Conservation (phyloP, 176 grass and related monocot species). For the Zoysia japonica region DNA sequence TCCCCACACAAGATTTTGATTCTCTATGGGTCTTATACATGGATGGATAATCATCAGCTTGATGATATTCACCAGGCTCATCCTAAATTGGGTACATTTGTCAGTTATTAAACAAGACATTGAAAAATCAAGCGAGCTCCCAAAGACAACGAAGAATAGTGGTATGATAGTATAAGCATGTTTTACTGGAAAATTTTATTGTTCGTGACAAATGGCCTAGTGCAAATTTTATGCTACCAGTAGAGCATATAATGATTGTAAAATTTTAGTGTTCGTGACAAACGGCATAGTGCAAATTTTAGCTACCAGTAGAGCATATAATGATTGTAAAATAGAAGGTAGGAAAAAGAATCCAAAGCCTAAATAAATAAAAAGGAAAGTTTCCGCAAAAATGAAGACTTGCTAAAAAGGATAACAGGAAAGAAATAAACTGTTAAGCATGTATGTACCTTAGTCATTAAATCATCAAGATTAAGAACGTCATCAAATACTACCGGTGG, state of each 20-base stretch:
- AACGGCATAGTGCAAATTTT: no score
- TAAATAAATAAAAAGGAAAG: not conserved
- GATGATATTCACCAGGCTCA: conserved; percentile 20
- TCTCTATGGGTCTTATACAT: not conserved
- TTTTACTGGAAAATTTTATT: not conserved
- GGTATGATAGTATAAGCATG: not conserved
- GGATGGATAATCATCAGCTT: conserved; percentile 32
- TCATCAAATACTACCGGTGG: conserved; percentile 25
- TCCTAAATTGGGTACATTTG: conserved; percentile 33
- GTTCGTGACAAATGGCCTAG: not conserved
- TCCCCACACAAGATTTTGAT: conserved; percentile 28
- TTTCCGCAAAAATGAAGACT: not conserved
- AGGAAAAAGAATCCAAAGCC: no score
- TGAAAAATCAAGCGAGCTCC: conserved; percentile 20
- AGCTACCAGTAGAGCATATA: no score
- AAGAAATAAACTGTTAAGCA: not conserved
- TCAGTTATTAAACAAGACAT: conserved; percentile 25
- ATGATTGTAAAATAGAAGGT: no score
- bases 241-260: not conserved
- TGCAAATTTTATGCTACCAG: conserved; percentile 2
- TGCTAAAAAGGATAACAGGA: conserved; percentile 4
- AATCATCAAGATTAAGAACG: conserved; percentile 26
- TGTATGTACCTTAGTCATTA: conserved; percentile 43
- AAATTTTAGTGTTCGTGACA: not conserved
- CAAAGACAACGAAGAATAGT: not conserved